Evolutionary conservation across 305 asterid species (phyloP).

Genomic region (Fraxinus angustifolia): DNA sequence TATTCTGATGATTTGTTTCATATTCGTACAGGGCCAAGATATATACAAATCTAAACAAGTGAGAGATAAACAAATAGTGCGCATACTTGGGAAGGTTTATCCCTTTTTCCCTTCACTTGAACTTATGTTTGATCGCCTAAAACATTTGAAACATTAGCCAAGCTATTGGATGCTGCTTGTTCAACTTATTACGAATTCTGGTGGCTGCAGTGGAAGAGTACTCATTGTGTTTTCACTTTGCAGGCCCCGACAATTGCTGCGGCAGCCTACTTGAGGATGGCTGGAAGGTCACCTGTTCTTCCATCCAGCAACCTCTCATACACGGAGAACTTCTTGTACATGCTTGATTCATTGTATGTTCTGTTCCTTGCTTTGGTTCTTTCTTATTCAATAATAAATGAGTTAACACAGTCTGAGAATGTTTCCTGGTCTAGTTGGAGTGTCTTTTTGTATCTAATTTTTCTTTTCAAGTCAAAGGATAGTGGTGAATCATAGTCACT

Average conservation of each 20-base stretch:
- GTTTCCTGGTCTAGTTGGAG: conserved; percentile 7
- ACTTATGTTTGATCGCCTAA: not conserved
- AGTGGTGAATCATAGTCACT: conserved; percentile 3
- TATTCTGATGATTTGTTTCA: not conserved
- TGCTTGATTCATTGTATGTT: conserved; percentile 89
- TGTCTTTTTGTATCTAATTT: conserved; percentile 6
- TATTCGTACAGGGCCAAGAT: conserved; percentile 70
- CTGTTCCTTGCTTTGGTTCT: conserved; percentile 18
- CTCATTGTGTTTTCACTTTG: conserved; percentile 21
- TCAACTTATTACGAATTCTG: conserved; percentile 1
- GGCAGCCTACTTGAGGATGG: conserved; percentile 91
- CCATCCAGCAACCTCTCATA: conserved; percentile 83
- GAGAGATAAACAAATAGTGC: conserved; percentile 90
- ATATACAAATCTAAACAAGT: conserved; percentile 81
- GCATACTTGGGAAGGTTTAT: conserved; percentile 86
- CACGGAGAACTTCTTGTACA: conserved; percentile 77
- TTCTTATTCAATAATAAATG: not conserved
- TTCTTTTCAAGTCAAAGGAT: not conserved
- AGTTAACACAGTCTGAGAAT: not conserved
- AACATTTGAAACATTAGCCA: not conserved
- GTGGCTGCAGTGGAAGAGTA: conserved; percentile 15
- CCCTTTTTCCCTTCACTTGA: not conserved
- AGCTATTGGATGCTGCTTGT: not conserved
- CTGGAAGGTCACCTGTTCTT: conserved; percentile 92
- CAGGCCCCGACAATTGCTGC: conserved; percentile 96